phyloP scores from a whole-genome alignment of 306 rosid genomes.

The Medicago lupulina region DNA sequence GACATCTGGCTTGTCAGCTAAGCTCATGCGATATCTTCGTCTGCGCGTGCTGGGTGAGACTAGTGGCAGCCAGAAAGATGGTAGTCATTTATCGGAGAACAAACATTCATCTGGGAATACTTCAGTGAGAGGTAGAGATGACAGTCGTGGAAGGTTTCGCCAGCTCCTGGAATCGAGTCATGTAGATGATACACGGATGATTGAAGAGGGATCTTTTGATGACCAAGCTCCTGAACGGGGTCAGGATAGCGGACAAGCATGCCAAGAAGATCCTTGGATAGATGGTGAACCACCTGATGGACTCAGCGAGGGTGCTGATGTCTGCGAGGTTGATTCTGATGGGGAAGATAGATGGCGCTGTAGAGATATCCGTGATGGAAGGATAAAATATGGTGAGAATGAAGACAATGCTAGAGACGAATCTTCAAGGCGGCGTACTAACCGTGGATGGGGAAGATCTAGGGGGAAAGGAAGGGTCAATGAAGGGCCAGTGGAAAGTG shows the following conservation, averaged over 20 bases:
- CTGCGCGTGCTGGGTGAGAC: constrained; percentile 82
- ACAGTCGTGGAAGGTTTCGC: constrained; percentile 74
- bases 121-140: constrained; percentile 72
- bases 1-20: constrained; percentile 89
- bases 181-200: constrained; percentile 67
- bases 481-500: constrained; percentile 78
- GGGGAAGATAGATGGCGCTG: constrained; percentile 73
- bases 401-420: constrained; percentile 87
- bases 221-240: constrained; percentile 68
- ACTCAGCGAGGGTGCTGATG: constrained; percentile 55
- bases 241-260: constrained; percentile 61
- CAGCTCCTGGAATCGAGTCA: constrained; percentile 74
- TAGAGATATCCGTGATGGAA: constrained; percentile 74
- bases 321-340: constrained; percentile 54
- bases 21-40: constrained; percentile 97
- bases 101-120: constrained; percentile 63
- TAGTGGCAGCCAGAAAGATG: constrained; percentile 77
- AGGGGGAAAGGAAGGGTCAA: constrained; percentile 79
- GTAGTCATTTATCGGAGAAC: constrained; percentile 60
- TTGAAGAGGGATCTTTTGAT: constrained; percentile 75
- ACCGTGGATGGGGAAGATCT: constrained; percentile 74
- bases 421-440: constrained; percentile 73
- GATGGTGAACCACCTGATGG: constrained; percentile 66
- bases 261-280: constrained; percentile 65
- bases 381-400: constrained; percentile 63